Conservation (phyloP, 2,329 filamentous ascomycete genomes). For the Fusarium longipes region DNA sequence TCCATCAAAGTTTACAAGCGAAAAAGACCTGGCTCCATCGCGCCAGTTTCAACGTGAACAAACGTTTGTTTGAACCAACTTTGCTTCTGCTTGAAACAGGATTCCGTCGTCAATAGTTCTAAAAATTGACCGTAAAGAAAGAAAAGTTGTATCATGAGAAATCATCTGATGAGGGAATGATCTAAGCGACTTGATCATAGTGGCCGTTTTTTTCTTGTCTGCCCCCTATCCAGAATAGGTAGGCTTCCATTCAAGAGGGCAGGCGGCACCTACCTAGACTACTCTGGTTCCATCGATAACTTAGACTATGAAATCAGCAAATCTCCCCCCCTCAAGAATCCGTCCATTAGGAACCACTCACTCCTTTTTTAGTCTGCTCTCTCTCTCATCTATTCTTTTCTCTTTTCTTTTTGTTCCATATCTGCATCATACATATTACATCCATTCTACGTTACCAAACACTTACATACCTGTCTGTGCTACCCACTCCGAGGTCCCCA, state of each 20-base stretch:
- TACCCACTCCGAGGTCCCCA: conserved; percentile 1
- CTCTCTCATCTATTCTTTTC: conserved; percentile 9
- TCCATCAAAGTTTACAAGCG: neutral
- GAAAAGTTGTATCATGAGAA: neutral
- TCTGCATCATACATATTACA: neutral
- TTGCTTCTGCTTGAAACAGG: conserved; percentile 6
- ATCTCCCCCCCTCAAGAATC: conserved; percentile 28
- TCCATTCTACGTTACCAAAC: neutral
- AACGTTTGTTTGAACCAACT: conserved; percentile 18
- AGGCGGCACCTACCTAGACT: conserved; percentile 27
- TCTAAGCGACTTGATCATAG: conserved; percentile 24
- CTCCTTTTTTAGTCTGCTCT: conserved; percentile 23
- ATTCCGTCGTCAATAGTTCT: neutral
- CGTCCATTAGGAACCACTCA: conserved; percentile 12
- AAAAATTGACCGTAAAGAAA: neutral
- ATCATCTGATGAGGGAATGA: conserved; percentile 17
- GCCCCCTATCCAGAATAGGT: conserved; percentile 36
- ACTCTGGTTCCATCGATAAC: conserved; percentile 17
- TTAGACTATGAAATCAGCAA: conserved; percentile 32
- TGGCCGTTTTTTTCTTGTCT: conserved; percentile 26
- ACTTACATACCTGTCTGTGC: neutral
- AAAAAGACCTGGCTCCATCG: neutral
- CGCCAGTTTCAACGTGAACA: conserved; percentile 13
- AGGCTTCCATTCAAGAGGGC: conserved; percentile 17
- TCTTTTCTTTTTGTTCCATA: conserved; percentile 17